phyloP scores from a whole-genome alignment of 495 filamentous ascomycete species.

The Lepidopterella palustris region DNA sequence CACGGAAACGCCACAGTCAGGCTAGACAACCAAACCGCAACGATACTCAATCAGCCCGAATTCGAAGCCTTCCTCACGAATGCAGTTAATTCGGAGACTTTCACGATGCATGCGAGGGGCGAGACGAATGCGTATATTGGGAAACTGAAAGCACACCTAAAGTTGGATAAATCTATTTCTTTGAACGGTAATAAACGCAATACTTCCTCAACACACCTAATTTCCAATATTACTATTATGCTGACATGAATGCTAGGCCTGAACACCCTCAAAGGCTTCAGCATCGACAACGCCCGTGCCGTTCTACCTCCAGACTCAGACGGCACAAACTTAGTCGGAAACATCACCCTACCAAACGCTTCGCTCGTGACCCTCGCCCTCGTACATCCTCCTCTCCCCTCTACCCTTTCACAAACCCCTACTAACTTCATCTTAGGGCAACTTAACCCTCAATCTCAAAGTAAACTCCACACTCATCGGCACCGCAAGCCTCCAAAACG shows the following conservation, averaged over 20 bases:
- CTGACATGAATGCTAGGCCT: background rate
- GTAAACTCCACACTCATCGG: background rate
- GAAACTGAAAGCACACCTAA: background rate
- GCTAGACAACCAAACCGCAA: conserved; percentile 36
- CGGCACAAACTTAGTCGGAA: conserved; percentile 20
- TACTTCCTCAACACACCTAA: too few species aligned
- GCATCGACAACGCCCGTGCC: background rate
- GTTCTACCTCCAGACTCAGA: conserved; percentile 23
- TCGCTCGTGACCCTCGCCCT: conserved; percentile 44
- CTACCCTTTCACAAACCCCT: background rate
- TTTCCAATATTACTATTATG: background rate
- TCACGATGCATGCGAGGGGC: background rate
- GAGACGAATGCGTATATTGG: background rate
- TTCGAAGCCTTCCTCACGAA: background rate
- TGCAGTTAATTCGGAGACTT: background rate
- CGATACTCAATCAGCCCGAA: conserved; percentile 32
- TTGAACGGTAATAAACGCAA: background rate
- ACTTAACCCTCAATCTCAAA: background rate
- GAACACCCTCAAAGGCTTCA: background rate
- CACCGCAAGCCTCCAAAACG: conserved; percentile 38
- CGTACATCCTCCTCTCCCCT: conserved; percentile 39
- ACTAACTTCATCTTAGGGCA: background rate
- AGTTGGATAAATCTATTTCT: background rate
- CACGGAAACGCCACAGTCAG: conserved; percentile 35
- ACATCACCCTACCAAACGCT: conserved; percentile 42